Percentiles rank a stretch among this genome's conserved stretches.
phyloP scores from a whole-genome alignment of 441 rosid genomes.

The Gossypium gossypioides region DNA sequence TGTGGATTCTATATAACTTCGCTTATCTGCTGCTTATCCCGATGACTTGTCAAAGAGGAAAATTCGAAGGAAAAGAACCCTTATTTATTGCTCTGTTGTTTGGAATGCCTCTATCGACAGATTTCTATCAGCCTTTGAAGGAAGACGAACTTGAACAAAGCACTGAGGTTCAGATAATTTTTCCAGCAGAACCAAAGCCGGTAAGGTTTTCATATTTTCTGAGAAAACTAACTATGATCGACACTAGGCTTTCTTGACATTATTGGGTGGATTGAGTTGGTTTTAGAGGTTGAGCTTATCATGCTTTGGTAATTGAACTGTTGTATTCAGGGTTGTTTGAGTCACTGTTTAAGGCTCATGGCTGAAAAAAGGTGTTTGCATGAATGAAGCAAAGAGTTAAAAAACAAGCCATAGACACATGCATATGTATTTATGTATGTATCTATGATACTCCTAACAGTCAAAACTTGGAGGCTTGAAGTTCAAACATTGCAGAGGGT shows the following conservation, averaged over 20 bases:
- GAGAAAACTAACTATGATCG: background rate
- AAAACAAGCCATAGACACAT: too few species aligned
- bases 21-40: background rate
- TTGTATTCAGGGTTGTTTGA: background rate
- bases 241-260: background rate
- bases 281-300: background rate
- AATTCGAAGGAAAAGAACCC: background rate
- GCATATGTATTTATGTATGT: background rate
- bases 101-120: slow-evolving; percentile 30
- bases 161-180: slow-evolving; percentile 68
- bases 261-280: background rate
- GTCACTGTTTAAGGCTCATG: background rate
- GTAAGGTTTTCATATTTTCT: slow-evolving; percentile 29
- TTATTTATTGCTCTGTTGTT: slow-evolving; percentile 4
- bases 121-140: slow-evolving; percentile 77
- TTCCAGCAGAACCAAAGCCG: slow-evolving; percentile 67
- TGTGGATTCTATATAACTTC: background rate
- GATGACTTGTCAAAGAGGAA: background rate
- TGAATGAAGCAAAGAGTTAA: background rate
- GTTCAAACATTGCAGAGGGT: background rate
- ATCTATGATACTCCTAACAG: background rate
- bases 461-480: background rate
- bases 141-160: slow-evolving; percentile 81
- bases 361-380: background rate
- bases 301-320: background rate